Percentiles rank a stretch among this genome's conserved stretches.
Evolutionary conservation across 306 rosid genomes (phyloP).

Genomic region (Dalbergia oliveri): DNA sequence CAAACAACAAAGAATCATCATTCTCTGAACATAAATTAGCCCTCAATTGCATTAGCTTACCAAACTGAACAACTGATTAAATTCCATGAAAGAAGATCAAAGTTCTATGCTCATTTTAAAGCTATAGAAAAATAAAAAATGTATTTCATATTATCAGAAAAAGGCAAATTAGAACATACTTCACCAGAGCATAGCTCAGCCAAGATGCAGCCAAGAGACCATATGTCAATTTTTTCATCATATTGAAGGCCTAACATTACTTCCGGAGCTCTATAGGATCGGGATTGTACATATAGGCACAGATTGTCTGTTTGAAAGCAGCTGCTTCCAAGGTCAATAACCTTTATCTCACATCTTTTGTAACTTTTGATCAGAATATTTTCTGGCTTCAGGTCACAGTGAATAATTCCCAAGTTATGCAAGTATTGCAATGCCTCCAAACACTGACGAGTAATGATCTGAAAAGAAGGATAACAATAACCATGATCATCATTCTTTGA

Average conservation of each 20-base stretch:
- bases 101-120: slow-evolving; percentile 1
- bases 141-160: slow-evolving; percentile 21
- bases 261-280: slow-evolving; percentile 99
- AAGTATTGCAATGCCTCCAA: slow-evolving; percentile 93
- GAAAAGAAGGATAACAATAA: slow-evolving; percentile 43
- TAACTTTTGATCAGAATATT: slow-evolving; percentile 89
- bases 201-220: slow-evolving; percentile 98
- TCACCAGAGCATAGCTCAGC: slow-evolving; percentile 97
- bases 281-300: slow-evolving; percentile 93
- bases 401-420: slow-evolving; percentile 88
- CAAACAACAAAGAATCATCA: slow-evolving; percentile 1
- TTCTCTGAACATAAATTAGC: slow-evolving; percentile 7
- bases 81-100: slow-evolving; percentile 1
- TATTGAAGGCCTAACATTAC: slow-evolving; percentile 96
- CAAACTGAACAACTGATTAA: neutral
- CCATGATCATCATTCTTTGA: slow-evolving; percentile 39
- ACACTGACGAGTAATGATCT: slow-evolving; percentile 88
- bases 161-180: slow-evolving; percentile 61
- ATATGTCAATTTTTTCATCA: slow-evolving; percentile 89
- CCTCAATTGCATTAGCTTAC: slow-evolving; percentile 5
- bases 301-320: slow-evolving; percentile 88
- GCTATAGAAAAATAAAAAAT: slow-evolving; percentile 1
- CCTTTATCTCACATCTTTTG: slow-evolving; percentile 86
- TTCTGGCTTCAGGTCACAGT: slow-evolving; percentile 98
- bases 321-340: slow-evolving; percentile 98